Conservation (phyloP, 2,329 filamentous ascomycete species). For the Aschersonia sp. region DNA sequence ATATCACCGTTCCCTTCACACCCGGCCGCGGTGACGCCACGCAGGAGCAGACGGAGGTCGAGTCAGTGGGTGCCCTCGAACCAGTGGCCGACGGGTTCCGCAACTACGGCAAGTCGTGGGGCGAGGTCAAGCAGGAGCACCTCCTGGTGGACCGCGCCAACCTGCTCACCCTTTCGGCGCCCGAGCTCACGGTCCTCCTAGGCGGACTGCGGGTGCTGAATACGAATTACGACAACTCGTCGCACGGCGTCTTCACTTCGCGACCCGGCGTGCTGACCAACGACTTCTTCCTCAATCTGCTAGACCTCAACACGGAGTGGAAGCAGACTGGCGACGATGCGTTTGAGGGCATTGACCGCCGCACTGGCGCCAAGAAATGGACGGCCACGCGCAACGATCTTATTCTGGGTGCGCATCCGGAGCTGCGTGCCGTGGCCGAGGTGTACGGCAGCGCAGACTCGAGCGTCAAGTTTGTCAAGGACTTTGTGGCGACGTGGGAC, state of each 20-base stretch:
- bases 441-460: slow-evolving; percentile 49
- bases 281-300: slow-evolving; percentile 71
- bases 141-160: slow-evolving; percentile 58
- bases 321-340: slow-evolving; percentile 31
- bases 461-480: slow-evolving; percentile 49
- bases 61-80: slow-evolving; percentile 51
- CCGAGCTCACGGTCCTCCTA: slow-evolving; percentile 55
- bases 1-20: slow-evolving; percentile 52
- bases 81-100: slow-evolving; percentile 64
- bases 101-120: slow-evolving; percentile 53
- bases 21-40: slow-evolving; percentile 59
- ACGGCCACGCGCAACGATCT: slow-evolving; percentile 54
- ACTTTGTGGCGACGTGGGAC: slow-evolving; percentile 57
- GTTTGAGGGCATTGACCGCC: slow-evolving; percentile 51
- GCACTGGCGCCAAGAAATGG: slow-evolving; percentile 53
- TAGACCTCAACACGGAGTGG: slow-evolving; percentile 54
- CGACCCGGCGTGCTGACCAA: slow-evolving; percentile 56
- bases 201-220: slow-evolving; percentile 58
- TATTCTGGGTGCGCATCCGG: slow-evolving; percentile 59
- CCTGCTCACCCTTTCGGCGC: slow-evolving; percentile 53
- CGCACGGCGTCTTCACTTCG: slow-evolving; percentile 52
- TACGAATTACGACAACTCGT: slow-evolving; percentile 56
- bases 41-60: slow-evolving; percentile 55
- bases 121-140: slow-evolving; percentile 50
- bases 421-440: slow-evolving; percentile 56